Conservation (phyloP, 768 basidiomycete genomes). For the Agrocybe praecox region DNA sequence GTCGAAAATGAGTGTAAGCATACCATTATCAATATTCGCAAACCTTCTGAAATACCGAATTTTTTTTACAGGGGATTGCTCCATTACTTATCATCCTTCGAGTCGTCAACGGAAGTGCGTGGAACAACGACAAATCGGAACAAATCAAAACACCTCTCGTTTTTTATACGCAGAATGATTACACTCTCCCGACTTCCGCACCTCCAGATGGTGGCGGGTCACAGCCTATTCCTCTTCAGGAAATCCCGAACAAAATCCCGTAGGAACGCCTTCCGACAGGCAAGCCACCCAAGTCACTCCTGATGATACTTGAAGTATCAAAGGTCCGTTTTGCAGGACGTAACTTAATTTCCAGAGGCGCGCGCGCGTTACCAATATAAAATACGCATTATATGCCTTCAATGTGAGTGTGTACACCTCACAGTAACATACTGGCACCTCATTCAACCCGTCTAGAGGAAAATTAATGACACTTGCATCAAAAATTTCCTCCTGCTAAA, state of each 20-base stretch:
- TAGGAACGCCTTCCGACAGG: neutral
- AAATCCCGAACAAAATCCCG: neutral
- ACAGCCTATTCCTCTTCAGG: neutral
- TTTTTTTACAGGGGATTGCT: conserved; percentile 12
- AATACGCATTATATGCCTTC: neutral
- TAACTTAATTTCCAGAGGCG: neutral
- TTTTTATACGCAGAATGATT: neutral
- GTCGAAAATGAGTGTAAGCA: conserved; percentile 37
- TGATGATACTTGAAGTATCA: neutral
- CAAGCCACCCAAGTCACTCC: neutral
- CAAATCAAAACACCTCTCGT: conserved; percentile 3
- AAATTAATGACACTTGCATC: neutral
- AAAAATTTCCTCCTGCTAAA: neutral
- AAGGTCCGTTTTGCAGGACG: neutral
- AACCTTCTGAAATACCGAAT: neutral
- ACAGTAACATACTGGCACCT: neutral
- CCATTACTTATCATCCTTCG: conserved; percentile 20
- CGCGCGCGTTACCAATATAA: neutral
- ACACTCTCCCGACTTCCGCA: neutral
- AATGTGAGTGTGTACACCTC: neutral
- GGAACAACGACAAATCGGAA: conserved; percentile 4
- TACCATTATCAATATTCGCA: neutral
- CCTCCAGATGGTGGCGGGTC: neutral
- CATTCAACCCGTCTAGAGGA: neutral
- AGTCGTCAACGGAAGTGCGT: conserved; percentile 16